Evolutionary conservation across 352 stramenopile genomes (phyloP).

Genomic region (Hyaloperonospora arabidopsidis): DNA sequence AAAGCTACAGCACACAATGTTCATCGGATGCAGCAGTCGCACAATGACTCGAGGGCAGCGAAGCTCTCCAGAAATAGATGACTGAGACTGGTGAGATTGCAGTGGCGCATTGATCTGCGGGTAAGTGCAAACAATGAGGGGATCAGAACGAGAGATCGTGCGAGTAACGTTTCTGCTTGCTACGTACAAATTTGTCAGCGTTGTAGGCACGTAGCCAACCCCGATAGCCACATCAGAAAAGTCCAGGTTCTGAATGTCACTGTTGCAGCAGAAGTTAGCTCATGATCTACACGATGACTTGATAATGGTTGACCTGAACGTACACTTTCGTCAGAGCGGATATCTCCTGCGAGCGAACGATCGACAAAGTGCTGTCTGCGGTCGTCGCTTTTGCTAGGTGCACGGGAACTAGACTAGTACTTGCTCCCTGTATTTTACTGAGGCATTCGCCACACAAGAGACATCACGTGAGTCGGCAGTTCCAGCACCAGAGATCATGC

Average conservation of each 20-base stretch:
- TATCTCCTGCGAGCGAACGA: constrained; percentile 20
- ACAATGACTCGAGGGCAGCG: constrained; percentile 21
- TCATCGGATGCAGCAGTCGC: constrained; percentile 3
- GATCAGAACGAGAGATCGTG: neutral
- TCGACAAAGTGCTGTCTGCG: constrained; percentile 15
- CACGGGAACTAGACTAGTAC: constrained; percentile 17
- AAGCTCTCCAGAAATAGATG: constrained; percentile 32
- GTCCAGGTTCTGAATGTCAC: constrained; percentile 33
- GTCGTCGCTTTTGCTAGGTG: constrained; percentile 15
- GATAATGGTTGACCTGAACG: constrained; percentile 1
- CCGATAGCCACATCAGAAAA: constrained; percentile 21
- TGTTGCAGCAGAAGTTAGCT: constrained; percentile 6
- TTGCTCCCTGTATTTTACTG: constrained; percentile 26
- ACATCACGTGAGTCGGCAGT: neutral
- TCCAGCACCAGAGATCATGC: neutral
- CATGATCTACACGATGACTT: neutral
- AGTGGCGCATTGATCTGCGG: constrained; percentile 22
- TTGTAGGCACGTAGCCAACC: constrained; percentile 26
- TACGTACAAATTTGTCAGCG: constrained; percentile 27
- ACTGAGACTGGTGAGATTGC: constrained; percentile 26
- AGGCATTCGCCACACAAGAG: constrained; percentile 1
- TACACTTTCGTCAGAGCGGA: constrained; percentile 26
- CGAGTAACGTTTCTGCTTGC: neutral
- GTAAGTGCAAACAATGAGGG: constrained; percentile 2
- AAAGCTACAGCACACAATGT: neutral